Evolutionary conservation across 306 rosid genomes (phyloP).

Genomic region (Cicer judaicum): DNA sequence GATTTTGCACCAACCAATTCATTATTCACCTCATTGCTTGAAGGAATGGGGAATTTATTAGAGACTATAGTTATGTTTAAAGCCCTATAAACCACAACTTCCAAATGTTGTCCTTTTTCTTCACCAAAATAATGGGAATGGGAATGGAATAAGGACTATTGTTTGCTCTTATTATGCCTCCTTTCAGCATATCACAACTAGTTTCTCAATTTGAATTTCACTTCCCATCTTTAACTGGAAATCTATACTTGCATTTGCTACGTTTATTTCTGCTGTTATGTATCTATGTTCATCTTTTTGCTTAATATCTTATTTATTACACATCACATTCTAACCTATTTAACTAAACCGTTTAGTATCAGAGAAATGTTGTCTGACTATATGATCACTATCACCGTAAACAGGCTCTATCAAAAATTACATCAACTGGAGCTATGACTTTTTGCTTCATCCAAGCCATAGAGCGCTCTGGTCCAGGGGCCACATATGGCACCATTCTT

Average conservation of each 20-base stretch:
- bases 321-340: background rate
- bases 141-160: background rate
- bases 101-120: background rate
- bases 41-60: background rate
- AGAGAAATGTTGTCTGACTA: constrained; percentile 15
- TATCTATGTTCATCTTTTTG: background rate
- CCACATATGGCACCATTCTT: constrained; percentile 86
- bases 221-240: background rate
- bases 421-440: constrained; percentile 99
- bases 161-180: background rate
- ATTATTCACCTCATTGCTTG: background rate
- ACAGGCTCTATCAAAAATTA: constrained; percentile 93
- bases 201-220: background rate
- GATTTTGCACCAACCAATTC: constrained; percentile 42
- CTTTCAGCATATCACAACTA: background rate
- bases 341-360: background rate
- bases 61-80: background rate
- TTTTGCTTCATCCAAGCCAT: constrained; percentile 94
- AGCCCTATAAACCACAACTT: background rate
- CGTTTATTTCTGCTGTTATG: background rate
- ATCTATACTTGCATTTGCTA: background rate
- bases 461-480: constrained; percentile 73
- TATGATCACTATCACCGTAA: constrained; percentile 29
- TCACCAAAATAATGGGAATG: background rate
- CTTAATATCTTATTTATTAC: background rate